Evolutionary conservation across 176 grass and related monocot species (phyloP), one percentile per base, ranked within the genome.

Genomic region (Phyllostachys edulis): DNA sequence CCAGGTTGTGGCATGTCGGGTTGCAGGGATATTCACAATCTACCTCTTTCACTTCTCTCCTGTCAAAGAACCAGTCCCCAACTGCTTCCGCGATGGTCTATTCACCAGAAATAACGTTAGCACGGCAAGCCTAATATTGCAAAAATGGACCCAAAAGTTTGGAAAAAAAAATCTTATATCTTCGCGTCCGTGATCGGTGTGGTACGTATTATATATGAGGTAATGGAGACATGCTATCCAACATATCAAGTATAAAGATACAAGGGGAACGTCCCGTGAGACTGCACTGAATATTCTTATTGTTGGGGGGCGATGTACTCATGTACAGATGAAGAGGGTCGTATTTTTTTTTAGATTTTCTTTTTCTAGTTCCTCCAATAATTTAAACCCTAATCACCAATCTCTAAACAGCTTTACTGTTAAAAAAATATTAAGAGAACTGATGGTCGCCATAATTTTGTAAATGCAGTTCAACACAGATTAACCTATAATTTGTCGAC

Each of bases 1-100:
- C 85, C 76, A 97, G 45, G 94, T 94, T 93, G 45, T 91, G 73
- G 45, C 95, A 97, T 5, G 87, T 97, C 6, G 86, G 88, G 71
- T 97, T 94, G 84, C 92, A 94, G 15, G 92, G 95, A 60, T 91
- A 93, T 27, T 93, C 66, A 21, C 92, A 97, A 32, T 97, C 95
- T 44, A 94, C 82, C 64, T 92, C 86, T 21, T 94, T 94, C 44
- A 91, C 80, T 87, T 86, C 75, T 63, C 82, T 89, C 38, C 90
- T 83, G 39, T 84, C 82, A 54, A 97, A 93, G 73, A 89, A 97
- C 92, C 95, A 93, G 64, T 94, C 88, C 79, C 95, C 95, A 15
- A 97, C 90, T 47, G 95, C 87, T 70, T 97, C 82, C 51, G 90
- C 90, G 23, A 94, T 90, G 63, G 84, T 87, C 95, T 97, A 56